These are phyloP conservation scores for Fonsecaea nubica DNA, from an alignment of 2,329 filamentous ascomycete genomes.

Conservation along the genomic window DNA sequence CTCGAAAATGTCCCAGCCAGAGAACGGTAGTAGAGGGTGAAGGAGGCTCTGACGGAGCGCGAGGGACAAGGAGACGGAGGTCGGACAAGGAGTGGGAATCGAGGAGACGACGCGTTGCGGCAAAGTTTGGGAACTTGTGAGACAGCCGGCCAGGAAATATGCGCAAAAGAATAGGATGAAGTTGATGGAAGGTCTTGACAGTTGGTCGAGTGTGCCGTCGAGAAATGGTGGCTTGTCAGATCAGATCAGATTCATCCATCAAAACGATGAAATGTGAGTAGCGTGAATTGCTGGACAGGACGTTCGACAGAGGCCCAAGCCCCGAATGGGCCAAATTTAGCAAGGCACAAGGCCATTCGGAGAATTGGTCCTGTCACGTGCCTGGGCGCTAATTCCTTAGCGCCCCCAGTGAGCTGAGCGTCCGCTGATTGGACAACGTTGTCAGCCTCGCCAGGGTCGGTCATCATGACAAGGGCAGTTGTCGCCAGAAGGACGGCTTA, in stretches of 20 bases:
- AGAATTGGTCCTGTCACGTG: constrained; percentile 17
- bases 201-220: constrained; percentile 9
- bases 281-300: constrained; percentile 20
- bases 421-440: not conserved
- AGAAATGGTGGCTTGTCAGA: constrained; percentile 30
- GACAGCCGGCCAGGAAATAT: constrained; percentile 25
- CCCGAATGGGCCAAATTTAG: constrained; percentile 21
- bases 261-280: constrained; percentile 20
- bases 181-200: constrained; percentile 18
- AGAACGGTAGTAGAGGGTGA: constrained; percentile 14
- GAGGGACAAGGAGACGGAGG: constrained; percentile 11
- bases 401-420: not conserved
- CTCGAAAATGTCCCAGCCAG: constrained; percentile 11
- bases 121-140: constrained; percentile 11
- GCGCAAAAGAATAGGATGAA: constrained; percentile 23
- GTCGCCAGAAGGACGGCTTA: not conserved
- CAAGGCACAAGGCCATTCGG: constrained; percentile 18
- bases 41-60: constrained; percentile 18
- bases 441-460: not conserved
- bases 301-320: constrained; percentile 17
- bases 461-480: constrained; percentile 2
- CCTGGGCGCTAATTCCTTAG: not conserved
- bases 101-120: constrained; percentile 26
- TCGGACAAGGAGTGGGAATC: constrained; percentile 20
- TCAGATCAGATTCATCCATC: constrained; percentile 18